Conservation (phyloP, 306 rosid genomes). For the Dicorynia guianensis region DNA sequence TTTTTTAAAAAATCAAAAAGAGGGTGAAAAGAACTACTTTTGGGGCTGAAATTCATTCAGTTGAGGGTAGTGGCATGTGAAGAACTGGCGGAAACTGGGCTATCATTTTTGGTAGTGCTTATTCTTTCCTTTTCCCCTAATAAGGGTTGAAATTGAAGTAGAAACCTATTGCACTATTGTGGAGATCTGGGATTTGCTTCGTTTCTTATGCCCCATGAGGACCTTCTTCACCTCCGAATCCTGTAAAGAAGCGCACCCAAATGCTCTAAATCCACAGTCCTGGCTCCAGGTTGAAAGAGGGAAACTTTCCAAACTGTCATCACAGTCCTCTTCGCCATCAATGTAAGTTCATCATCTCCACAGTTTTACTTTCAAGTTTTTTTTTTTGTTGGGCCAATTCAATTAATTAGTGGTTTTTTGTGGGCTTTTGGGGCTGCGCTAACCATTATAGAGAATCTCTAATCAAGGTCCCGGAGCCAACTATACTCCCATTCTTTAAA, state of each 20-base stretch:
- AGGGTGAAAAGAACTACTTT: conserved; percentile 31
- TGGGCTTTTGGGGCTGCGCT: conserved; percentile 24
- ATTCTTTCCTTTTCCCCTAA: conserved; percentile 21
- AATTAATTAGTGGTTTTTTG: conserved; percentile 6
- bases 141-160: conserved; percentile 52
- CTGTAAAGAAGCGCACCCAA: conserved; percentile 73
- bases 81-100: conserved; percentile 34
- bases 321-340: conserved; percentile 69
- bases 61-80: conserved; percentile 47
- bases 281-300: conserved; percentile 99
- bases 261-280: conserved; percentile 84
- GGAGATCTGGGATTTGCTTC: conserved; percentile 86
- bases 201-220: conserved; percentile 84
- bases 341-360: conserved; percentile 61
- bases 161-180: conserved; percentile 57
- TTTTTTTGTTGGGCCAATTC: not conserved
- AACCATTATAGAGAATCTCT: conserved; percentile 78
- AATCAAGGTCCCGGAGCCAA: conserved; percentile 85
- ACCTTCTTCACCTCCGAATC: conserved; percentile 80
- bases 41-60: conserved; percentile 43
- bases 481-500: conserved; percentile 74
- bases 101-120: conserved; percentile 32
- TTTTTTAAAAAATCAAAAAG: too few relatives aligned
- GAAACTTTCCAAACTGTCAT: conserved; percentile 71
- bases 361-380: conserved; percentile 17